Evolutionary conservation across 176 grass and related monocot genomes (phyloP).

Genomic region (Oryza punctata): DNA sequence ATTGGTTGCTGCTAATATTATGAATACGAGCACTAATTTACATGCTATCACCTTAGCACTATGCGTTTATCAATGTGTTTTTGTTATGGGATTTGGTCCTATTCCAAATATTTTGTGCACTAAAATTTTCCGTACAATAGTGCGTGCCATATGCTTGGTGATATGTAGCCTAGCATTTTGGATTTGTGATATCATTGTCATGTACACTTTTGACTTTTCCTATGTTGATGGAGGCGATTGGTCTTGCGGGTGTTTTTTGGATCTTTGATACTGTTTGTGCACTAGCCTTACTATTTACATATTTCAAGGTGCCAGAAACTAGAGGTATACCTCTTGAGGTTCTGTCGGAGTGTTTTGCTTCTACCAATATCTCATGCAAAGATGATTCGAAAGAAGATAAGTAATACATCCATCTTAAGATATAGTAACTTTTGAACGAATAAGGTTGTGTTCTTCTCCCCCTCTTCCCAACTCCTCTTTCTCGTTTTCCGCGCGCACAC

Average conservation of each 20-base stretch:
- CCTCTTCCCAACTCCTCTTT: no score
- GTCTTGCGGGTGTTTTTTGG: not conserved
- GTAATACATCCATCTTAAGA: no score
- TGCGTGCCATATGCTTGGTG: slow-evolving; percentile 58
- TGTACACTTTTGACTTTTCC: slow-evolving; percentile 40
- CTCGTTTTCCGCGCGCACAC: no score
- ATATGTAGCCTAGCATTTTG: slow-evolving; percentile 64
- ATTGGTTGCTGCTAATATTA: slow-evolving; percentile 50
- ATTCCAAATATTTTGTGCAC: slow-evolving; percentile 71
- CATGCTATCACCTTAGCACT: slow-evolving; percentile 52
- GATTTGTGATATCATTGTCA: slow-evolving; percentile 67
- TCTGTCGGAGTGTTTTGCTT: not conserved
- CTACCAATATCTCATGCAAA: not conserved
- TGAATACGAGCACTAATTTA: slow-evolving; percentile 31
- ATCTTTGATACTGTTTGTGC: not conserved
- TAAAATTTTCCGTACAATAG: slow-evolving; percentile 67
- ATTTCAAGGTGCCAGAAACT: not conserved
- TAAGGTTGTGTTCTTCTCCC: no score
- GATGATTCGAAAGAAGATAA: no score
- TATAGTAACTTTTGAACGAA: no score
- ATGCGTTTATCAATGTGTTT: slow-evolving; percentile 60
- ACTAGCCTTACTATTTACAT: not conserved
- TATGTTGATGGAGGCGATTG: not conserved
- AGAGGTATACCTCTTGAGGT: not conserved
- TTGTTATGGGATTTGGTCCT: slow-evolving; percentile 70